Conservation (phyloP, 345 rosid species). For the Noccaea bulbosa region DNA sequence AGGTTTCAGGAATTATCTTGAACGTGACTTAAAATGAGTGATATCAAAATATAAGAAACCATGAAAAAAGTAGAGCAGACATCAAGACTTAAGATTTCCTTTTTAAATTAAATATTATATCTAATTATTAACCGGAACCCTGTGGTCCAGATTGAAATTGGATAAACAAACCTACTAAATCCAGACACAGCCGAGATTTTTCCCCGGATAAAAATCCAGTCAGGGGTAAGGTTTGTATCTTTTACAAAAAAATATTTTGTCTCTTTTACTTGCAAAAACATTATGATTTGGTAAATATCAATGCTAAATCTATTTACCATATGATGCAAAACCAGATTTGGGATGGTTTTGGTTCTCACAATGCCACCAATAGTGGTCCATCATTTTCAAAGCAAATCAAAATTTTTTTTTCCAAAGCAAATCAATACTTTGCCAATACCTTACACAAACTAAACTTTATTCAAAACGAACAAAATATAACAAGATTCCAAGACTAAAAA, state of each 20-base stretch:
- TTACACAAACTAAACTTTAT: conserved; percentile 7
- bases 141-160: too few relatives aligned
- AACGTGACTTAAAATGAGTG: conserved; percentile 4
- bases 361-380: neutral
- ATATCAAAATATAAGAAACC: neutral
- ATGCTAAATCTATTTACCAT: neutral
- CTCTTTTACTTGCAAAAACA: neutral
- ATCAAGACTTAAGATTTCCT: neutral
- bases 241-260: too few relatives aligned
- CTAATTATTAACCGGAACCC: too few relatives aligned
- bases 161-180: too few relatives aligned
- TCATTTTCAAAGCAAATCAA: neutral
- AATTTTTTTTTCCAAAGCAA: neutral
- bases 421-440: conserved; percentile 1
- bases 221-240: too few relatives aligned
- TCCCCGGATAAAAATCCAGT: too few relatives aligned
- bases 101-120: too few relatives aligned
- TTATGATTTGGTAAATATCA: neutral
- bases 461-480: neutral
- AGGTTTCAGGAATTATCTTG: neutral
- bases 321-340: neutral
- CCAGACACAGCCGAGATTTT: too few relatives aligned
- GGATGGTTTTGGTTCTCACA: conserved; percentile 10
- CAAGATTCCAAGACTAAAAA: conserved; percentile 14
- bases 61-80: neutral